Evolutionary conservation across 805 yeast genomes (phyloP).

Genomic region (Soucietia sequanensis): DNA sequence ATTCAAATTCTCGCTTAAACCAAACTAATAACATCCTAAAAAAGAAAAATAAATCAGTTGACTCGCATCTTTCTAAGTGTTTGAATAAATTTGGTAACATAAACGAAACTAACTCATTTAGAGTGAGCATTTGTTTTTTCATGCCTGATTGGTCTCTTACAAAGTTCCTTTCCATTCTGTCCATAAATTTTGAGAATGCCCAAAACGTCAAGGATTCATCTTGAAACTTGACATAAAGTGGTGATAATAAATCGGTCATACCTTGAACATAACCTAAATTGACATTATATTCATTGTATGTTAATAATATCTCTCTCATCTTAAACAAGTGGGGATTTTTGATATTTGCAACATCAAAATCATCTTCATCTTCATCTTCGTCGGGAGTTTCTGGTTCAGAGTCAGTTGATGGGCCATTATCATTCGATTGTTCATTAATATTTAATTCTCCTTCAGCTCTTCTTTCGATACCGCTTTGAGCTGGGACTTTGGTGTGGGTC

Average conservation of each 20-base stretch:
- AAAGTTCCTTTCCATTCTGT: slow-evolving; percentile 92
- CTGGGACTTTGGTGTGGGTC: no score
- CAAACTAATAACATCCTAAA: slow-evolving; percentile 94
- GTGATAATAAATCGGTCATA: slow-evolving; percentile 91
- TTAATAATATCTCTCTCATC: slow-evolving; percentile 74
- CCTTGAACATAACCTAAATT: slow-evolving; percentile 97
- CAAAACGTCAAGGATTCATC: slow-evolving; percentile 85
- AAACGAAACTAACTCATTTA: slow-evolving; percentile 83
- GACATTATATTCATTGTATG: slow-evolving; percentile 80
- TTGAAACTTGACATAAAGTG: slow-evolving; percentile 61
- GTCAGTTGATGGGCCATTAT: slow-evolving; percentile 12
- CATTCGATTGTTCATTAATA: no score
- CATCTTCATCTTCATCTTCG: slow-evolving; percentile 37
- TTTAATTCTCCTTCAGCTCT: slow-evolving; percentile 19
- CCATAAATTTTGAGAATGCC: slow-evolving; percentile 88
- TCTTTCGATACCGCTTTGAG: no score
- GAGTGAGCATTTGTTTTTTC: slow-evolving; percentile 79
- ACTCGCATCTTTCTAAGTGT: slow-evolving; percentile 84
- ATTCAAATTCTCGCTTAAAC: slow-evolving; percentile 88
- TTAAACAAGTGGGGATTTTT: slow-evolving; percentile 71
- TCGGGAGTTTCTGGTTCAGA: slow-evolving; percentile 36
- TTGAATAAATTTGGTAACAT: slow-evolving; percentile 83
- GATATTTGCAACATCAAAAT: slow-evolving; percentile 62
- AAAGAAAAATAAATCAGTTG: slow-evolving; percentile 87
- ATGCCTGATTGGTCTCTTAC: slow-evolving; percentile 91